Evolutionary conservation across 2,329 filamentous ascomycete genomes (phyloP).

Genomic region (Penicillium occitanis): DNA sequence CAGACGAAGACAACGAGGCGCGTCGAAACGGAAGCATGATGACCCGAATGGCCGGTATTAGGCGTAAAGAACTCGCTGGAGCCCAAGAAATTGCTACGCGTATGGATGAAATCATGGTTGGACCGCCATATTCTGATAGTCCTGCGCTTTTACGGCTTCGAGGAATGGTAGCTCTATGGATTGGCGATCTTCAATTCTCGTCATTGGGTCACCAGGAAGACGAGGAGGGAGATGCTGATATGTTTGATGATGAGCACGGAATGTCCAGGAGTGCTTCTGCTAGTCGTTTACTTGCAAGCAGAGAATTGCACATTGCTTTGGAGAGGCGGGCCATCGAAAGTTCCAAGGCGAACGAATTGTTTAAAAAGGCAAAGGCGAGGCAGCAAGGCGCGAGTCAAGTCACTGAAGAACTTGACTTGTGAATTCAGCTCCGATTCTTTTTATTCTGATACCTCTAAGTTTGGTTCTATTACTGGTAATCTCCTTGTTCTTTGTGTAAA

Average conservation of each 20-base stretch:
- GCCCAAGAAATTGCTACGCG: constrained; percentile 64
- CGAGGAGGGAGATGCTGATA: constrained; percentile 23
- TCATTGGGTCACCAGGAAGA: constrained; percentile 30
- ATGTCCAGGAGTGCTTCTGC: constrained; percentile 27
- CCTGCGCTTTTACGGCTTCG: constrained; percentile 67
- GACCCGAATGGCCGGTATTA: constrained; percentile 38
- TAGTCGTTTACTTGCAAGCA: constrained; percentile 33
- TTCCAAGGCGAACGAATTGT: constrained; percentile 34
- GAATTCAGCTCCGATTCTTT: neutral
- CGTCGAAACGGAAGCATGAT: constrained; percentile 39
- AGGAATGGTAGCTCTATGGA: constrained; percentile 72
- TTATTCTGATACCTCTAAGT: neutral
- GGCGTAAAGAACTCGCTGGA: constrained; percentile 55
- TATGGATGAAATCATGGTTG: constrained; percentile 70
- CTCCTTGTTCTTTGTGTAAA: neutral
- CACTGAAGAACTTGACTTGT: constrained; percentile 1
- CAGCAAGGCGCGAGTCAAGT: constrained; percentile 33
- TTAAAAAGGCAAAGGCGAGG: constrained; percentile 36
- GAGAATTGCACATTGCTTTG: constrained; percentile 35
- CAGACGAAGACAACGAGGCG: constrained; percentile 24
- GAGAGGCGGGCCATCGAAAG: constrained; percentile 36
- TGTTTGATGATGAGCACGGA: constrained; percentile 22
- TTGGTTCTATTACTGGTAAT: neutral
- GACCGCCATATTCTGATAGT: constrained; percentile 68
- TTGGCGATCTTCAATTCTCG: constrained; percentile 62